Conservation (phyloP, 2,329 filamentous ascomycete species). For the Clonostachys rhizophaga region DNA sequence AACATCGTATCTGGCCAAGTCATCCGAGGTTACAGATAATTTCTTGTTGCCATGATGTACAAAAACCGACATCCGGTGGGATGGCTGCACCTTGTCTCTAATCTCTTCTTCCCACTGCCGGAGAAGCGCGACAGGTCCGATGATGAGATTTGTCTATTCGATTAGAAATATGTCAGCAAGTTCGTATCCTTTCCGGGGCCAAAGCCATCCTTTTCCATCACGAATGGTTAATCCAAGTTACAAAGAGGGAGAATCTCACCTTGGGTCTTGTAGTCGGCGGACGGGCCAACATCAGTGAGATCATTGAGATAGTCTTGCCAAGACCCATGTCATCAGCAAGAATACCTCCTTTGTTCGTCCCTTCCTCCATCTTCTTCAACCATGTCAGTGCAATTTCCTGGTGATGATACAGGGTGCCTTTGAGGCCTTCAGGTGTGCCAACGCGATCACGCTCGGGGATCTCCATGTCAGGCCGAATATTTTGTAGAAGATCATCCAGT, state of each 20-base stretch:
- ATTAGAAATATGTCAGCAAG: neutral
- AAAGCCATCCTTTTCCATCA: no score
- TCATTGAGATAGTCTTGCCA: slow-evolving; percentile 82
- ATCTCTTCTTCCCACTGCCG: slow-evolving; percentile 86
- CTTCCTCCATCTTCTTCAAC: slow-evolving; percentile 76
- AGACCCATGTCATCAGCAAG: slow-evolving; percentile 92
- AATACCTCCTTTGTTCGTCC: slow-evolving; percentile 80
- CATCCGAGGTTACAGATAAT: slow-evolving; percentile 35
- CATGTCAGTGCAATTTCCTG: slow-evolving; percentile 80
- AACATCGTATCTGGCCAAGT: slow-evolving; percentile 67
- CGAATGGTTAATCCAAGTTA: neutral
- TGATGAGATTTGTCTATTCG: slow-evolving; percentile 69
- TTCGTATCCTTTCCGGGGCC: neutral
- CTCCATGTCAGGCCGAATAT: slow-evolving; percentile 69
- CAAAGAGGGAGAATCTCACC: slow-evolving; percentile 9
- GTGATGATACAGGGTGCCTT: slow-evolving; percentile 69
- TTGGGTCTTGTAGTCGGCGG: slow-evolving; percentile 44
- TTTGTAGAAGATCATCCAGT: slow-evolving; percentile 64
- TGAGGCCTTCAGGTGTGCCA: slow-evolving; percentile 65
- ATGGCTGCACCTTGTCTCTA: slow-evolving; percentile 56
- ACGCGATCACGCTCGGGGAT: slow-evolving; percentile 57
- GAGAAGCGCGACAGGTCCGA: slow-evolving; percentile 75
- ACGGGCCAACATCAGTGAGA: slow-evolving; percentile 69
- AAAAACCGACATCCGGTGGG: slow-evolving; percentile 57
- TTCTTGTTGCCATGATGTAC: slow-evolving; percentile 68